Evolutionary conservation across 495 filamentous ascomycete species (phyloP), one percentile per base, ranked within the genome.

Genomic region (Lophiotrema nucula): DNA sequence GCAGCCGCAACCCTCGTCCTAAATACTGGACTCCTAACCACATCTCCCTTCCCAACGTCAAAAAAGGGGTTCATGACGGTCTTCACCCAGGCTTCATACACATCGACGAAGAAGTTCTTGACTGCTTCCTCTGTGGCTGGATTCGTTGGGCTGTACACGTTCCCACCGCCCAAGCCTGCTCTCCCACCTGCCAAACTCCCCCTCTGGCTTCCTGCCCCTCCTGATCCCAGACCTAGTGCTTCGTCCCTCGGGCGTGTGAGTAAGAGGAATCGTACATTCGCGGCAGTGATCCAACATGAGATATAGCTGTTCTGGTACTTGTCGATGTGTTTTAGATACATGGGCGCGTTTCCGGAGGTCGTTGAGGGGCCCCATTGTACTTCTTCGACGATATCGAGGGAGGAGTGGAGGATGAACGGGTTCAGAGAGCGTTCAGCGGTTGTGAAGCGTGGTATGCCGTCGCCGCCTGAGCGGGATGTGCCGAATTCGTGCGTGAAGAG

Each of bases 41-140:
- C 82, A 86, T 88, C 60, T 69, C 86, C 82, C 87, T 87, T 49
- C 66, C 92, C 88, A 43, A 84, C 79, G 49, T 80, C 75, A 73
- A 95, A 95, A 73, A 98, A 98, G 28, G 93, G 93, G 70, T 83
- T 96, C 93, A 98, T 97, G 35, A 91, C 81, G n/a, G 89, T 88
- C 79, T 98, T 98, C 42, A 95, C 79, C 81, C 92, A 98, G 55
- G 79, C 85, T 72, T 97, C 93, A 71, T 95, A 97, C 12, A 96
- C 88, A 69, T 98, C 93, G 4, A 76, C 77, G 76, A 98, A 95
- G 75, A 98, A 98, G 72, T 87, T 86, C 66, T 89, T 80, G 56
- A 97, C 87, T 0, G 93, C 92, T 71, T 98, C 93, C 74, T 98
- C 93, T 4, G 90, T 91, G 73, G 91, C 89, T 25, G 90, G 83